Evolutionary conservation across 768 basidiomycete genomes (phyloP).

Genomic region (Rhodosporidiobolus sp.): DNA sequence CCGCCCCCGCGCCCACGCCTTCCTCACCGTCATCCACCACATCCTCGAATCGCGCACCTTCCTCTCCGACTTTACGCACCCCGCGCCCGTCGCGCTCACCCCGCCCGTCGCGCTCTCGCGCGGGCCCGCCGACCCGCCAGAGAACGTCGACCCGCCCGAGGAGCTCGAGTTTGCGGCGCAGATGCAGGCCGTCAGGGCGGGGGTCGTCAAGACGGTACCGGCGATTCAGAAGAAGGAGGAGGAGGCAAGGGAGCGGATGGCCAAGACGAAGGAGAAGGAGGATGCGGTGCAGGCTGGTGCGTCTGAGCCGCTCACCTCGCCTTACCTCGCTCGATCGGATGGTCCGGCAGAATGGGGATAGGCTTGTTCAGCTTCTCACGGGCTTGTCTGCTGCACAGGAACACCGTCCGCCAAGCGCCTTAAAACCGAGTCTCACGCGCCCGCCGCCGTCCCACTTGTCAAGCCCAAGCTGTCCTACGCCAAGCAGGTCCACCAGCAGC

Average conservation of each 20-base stretch:
- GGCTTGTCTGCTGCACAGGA: not conserved
- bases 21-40: constrained; percentile 78
- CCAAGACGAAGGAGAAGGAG: constrained; percentile 25
- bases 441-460: not conserved
- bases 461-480: constrained; percentile 11
- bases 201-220: constrained; percentile 54
- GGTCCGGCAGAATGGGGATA: no score
- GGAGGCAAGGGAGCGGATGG: constrained; percentile 26
- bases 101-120: constrained; percentile 32
- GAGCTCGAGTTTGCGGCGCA: constrained; percentile 73
- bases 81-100: constrained; percentile 54
- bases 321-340: not conserved
- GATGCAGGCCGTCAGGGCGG: constrained; percentile 70
- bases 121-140: not conserved
- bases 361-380: no score
- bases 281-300: constrained; percentile 13
- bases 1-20: constrained; percentile 67
- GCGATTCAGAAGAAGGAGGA: constrained; percentile 35
- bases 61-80: constrained; percentile 61
- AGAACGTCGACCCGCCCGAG: constrained; percentile 69
- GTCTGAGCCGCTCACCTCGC: not conserved
- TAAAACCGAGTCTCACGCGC: not conserved
- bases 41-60: constrained; percentile 76
- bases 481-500: not conserved
- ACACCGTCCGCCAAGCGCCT: constrained; percentile 3